Conservation (phyloP, 345 rosid species). For the Eucalyptus grandis region DNA sequence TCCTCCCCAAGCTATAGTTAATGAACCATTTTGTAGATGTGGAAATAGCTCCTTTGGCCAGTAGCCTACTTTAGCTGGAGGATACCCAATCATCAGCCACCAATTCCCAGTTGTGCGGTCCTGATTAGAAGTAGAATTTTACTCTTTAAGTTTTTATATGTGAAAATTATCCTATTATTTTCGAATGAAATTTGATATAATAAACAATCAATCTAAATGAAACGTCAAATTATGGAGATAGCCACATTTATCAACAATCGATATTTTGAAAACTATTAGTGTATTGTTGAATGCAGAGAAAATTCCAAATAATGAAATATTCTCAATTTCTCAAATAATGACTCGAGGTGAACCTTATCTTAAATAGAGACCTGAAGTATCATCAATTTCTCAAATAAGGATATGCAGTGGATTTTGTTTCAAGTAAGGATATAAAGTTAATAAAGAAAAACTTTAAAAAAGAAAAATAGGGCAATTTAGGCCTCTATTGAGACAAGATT, state of each 20-base stretch:
- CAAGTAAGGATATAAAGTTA: too few relatives aligned
- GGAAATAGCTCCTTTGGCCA: neutral
- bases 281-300: neutral
- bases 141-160: neutral
- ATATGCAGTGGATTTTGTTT: rapidly evolving
- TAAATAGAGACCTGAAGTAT: too few relatives aligned
- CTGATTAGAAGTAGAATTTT: neutral
- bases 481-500: too few relatives aligned
- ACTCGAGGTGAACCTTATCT: too few relatives aligned
- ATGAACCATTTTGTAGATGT: neutral
- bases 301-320: neutral
- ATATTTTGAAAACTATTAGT: neutral
- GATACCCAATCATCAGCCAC: neutral
- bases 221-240: neutral
- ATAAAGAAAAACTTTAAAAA: too few relatives aligned
- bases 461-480: too few relatives aligned
- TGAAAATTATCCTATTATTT: neutral
- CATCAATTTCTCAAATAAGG: too few relatives aligned
- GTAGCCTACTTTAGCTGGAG: neutral
- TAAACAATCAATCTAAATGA: neutral
- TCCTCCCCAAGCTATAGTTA: neutral
- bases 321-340: neutral
- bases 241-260: neutral
- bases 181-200: neutral
- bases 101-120: neutral